Percentiles rank a stretch among this genome's conserved stretches.
Evolutionary conservation across 176 grass and related monocot genomes (phyloP).

Genomic region (Panicum miliaceum): DNA sequence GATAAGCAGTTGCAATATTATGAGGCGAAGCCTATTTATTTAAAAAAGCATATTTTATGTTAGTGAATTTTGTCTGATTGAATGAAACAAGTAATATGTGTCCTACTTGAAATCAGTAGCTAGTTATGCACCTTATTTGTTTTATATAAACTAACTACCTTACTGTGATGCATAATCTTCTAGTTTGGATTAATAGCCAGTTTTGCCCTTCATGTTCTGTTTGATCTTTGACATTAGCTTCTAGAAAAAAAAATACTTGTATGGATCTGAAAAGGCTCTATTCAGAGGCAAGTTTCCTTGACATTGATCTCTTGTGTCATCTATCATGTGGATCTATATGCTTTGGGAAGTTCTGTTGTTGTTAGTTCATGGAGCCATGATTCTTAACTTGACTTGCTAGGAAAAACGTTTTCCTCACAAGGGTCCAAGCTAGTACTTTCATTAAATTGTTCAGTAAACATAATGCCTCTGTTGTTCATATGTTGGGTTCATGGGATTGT

Average conservation of each 20-base stretch:
- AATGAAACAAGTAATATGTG: not conserved
- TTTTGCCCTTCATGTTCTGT: not conserved
- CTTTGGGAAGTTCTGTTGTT: not conserved
- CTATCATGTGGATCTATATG: not conserved
- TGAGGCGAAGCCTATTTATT: conserved; percentile 4
- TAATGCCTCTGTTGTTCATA: not conserved
- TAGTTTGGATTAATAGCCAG: not conserved
- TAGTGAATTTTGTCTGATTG: not conserved
- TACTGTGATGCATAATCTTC: not conserved
- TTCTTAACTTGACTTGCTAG: too few species aligned
- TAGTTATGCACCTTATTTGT: not conserved
- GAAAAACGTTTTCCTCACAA: not conserved
- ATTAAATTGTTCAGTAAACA: not conserved
- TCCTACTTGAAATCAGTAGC: not conserved
- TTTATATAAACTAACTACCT: not conserved
- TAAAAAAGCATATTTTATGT: not conserved
- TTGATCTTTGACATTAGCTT: not conserved
- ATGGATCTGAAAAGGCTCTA: not conserved
- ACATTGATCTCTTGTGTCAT: not conserved
- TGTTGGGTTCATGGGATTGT: not conserved
- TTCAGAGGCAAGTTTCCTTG: not conserved
- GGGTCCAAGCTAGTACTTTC: not conserved
- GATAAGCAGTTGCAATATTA: not conserved
- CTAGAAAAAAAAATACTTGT: not conserved
- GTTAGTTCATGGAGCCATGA: not conserved